Evolutionary conservation across 805 yeast species (phyloP), one percentile per base, ranked within the genome.

Genomic region (Jamesozyma lodderae): DNA sequence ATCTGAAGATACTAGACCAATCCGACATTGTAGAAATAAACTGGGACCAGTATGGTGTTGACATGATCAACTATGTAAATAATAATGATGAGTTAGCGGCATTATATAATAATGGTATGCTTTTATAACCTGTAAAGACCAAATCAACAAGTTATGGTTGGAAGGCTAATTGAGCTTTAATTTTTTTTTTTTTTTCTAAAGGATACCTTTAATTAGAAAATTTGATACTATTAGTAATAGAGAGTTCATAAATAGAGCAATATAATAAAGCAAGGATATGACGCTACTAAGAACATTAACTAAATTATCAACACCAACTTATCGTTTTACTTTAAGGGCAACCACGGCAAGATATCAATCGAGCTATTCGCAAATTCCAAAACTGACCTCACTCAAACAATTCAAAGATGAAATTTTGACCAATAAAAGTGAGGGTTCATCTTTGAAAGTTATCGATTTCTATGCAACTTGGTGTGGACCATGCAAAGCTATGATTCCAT

Each of bases 381-480:
- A 68, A 39, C 44, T 70, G 13, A 41, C 50, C 2, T 41, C 54
- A 2, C 38, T 67, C 17, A 17, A 42, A 41, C 17, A 31, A 38
- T 4, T 29, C 39, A 4, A 25, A 16, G 17, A 43, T 29, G 17
- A 14, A 16, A 17, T 29, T 8, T 16, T 29, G 20, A 16, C 8
- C 13, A 14, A 16, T 14, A 14, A 29, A 16, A 8, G 10, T 5
- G 8, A 55, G 10, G 57, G 63, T 25, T 67, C 71, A 40, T n/a
- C n/a, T n/a, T 55, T 73, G 26, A 64, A 79, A 1, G 63, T 79
- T 2, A 71, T 78, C 35, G 85, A 79, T 54, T 79, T 79, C 55
- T 76, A 69, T 57, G 85, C 86, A 23, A 71, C 76, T 9, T 79
- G 86, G 86, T 79, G 86, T 59, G 84, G 80, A 6, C 86, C 86